phyloP scores from a whole-genome alignment of 768 basidiomycete species.

The Trametes maxima region DNA sequence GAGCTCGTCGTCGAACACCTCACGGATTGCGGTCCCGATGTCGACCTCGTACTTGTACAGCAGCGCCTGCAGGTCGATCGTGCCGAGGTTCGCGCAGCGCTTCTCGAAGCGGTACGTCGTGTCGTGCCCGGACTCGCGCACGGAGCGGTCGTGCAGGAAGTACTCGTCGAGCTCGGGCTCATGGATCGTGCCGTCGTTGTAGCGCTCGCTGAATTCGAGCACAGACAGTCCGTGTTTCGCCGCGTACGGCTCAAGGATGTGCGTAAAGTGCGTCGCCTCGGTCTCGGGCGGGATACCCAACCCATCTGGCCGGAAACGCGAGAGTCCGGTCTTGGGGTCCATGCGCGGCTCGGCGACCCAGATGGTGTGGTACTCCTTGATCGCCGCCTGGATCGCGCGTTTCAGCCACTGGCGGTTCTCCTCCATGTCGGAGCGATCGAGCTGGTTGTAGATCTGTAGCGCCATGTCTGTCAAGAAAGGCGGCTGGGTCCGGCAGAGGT shows the following conservation, averaged over 20 bases:
- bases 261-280: constrained; percentile 97
- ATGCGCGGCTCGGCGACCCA: constrained; percentile 96
- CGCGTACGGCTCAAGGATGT: constrained; percentile 95
- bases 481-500: constrained; percentile 94
- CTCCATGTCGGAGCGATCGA: constrained; percentile 80
- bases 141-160: constrained; percentile 95
- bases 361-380: constrained; percentile 98
- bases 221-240: constrained; percentile 90
- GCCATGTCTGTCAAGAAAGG: constrained; percentile 99
- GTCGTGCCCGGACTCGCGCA: constrained; percentile 95
- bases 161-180: constrained; percentile 95
- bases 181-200: constrained; percentile 80
- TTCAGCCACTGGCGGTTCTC: constrained; percentile 91
- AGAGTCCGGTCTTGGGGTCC: constrained; percentile 92
- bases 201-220: constrained; percentile 95
- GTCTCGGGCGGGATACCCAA: constrained; percentile 98
- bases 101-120: constrained; percentile 98
- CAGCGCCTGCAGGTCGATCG: constrained; percentile 93
- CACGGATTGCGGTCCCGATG: constrained; percentile 96
- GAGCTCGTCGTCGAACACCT: constrained; percentile 91
- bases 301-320: constrained; percentile 92
- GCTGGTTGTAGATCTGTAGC: constrained; percentile 94
- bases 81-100: constrained; percentile 94
- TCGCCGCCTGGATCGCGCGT: constrained; percentile 93
- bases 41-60: constrained; percentile 99